phyloP scores from a whole-genome alignment of 306 rosid species.

The Fagus sylvatica region DNA sequence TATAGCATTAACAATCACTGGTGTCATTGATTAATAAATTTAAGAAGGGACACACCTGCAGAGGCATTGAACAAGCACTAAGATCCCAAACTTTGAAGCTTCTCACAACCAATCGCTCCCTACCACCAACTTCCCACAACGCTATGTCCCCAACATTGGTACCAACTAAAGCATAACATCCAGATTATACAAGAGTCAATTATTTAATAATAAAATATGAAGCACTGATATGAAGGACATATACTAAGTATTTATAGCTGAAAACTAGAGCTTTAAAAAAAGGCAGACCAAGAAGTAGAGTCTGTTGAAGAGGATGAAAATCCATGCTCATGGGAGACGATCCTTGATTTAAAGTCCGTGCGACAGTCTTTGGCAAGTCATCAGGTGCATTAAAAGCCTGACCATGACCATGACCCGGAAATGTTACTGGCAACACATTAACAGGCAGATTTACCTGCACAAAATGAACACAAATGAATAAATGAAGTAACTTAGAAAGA shows the following conservation, averaged over 20 bases:
- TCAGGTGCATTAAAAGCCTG: slow-evolving; percentile 83
- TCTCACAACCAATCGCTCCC: slow-evolving; percentile 74
- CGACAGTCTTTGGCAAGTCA: slow-evolving; percentile 80
- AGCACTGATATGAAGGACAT: slow-evolving; percentile 1
- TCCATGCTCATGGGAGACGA: slow-evolving; percentile 99
- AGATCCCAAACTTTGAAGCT: slow-evolving; percentile 98
- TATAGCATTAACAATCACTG: slow-evolving; percentile 10
- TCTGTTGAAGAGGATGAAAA: slow-evolving; percentile 90
- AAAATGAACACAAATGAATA: slow-evolving; percentile 15
- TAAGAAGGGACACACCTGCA: slow-evolving; percentile 62
- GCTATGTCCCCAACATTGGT: slow-evolving; percentile 93
- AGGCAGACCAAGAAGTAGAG: slow-evolving; percentile 83
- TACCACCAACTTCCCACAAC: slow-evolving; percentile 95
- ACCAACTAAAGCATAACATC: slow-evolving; percentile 63
- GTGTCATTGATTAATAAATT: neutral
- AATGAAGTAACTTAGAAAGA: slow-evolving; percentile 7
- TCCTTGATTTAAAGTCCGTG: slow-evolving; percentile 82
- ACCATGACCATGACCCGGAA: slow-evolving; percentile 72
- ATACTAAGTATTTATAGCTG: neutral
- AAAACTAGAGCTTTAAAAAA: slow-evolving; percentile 14
- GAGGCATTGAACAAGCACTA: slow-evolving; percentile 80
- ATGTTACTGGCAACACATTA: slow-evolving; percentile 78
- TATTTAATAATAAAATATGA: slow-evolving; percentile 18
- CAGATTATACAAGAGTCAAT: slow-evolving; percentile 16
- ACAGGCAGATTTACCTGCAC: slow-evolving; percentile 90